Conservation (phyloP, 495 filamentous ascomycete genomes). For the Penicillium tannophilum region DNA sequence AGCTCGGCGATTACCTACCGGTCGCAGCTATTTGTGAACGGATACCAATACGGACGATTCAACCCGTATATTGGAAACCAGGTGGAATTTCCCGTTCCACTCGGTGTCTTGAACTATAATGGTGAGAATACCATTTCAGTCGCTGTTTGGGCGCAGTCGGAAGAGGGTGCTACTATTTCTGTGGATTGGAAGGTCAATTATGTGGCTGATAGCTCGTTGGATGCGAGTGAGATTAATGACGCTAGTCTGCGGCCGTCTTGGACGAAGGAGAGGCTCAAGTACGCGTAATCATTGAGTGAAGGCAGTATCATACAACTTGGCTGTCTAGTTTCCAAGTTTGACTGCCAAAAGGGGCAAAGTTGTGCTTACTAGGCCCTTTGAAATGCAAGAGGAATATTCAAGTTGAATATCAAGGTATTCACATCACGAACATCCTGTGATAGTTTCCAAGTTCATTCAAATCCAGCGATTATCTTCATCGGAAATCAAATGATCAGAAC, state of each 20-base stretch:
- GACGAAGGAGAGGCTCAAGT: conserved; percentile 34
- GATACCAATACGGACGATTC: conserved; percentile 56
- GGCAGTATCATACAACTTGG: neutral
- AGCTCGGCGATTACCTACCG: conserved; percentile 31
- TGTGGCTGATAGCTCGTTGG: conserved; percentile 44
- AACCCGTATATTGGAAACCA: conserved; percentile 54
- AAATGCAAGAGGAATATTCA: neutral
- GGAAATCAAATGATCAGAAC: too few relatives aligned
- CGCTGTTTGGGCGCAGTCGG: conserved; percentile 52
- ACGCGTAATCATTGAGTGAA: conserved; percentile 19
- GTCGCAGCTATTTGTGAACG: conserved; percentile 48
- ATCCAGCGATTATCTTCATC: too few relatives aligned
- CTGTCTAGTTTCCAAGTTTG: neutral
- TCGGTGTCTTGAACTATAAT: conserved; percentile 48
- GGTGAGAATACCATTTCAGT: conserved; percentile 49
- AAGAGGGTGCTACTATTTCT: conserved; percentile 39
- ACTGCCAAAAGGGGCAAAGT: neutral
- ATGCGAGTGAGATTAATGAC: conserved; percentile 40
- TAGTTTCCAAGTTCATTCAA: too few relatives aligned
- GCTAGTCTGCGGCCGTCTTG: conserved; percentile 44
- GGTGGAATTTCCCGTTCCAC: conserved; percentile 52
- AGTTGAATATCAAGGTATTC: neutral
- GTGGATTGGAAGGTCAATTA: conserved; percentile 44
- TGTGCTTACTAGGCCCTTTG: neutral
- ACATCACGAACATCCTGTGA: neutral